Evolutionary conservation across 352 stramenopile genomes (phyloP).

Genomic region (Thraustochytrium sp.): DNA sequence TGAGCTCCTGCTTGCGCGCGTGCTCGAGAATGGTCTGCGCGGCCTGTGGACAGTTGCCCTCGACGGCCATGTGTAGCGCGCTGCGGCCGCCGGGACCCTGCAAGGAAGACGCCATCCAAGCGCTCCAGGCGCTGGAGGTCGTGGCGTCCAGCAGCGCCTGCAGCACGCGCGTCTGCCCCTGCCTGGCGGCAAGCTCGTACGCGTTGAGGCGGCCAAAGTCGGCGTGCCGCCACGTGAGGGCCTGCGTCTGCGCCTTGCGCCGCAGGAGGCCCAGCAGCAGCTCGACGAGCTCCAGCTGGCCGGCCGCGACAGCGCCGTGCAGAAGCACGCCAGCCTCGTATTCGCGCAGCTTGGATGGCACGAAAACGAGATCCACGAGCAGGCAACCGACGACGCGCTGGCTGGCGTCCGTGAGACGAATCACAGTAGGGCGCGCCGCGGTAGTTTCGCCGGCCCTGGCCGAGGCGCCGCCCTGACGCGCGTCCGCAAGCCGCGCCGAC

Average conservation of each 20-base stretch:
- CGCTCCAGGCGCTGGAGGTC: neutral
- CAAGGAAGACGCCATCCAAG: neutral
- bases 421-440: too few relatives aligned
- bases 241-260: neutral
- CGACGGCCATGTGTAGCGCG: constrained; percentile 16
- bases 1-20: constrained; percentile 16
- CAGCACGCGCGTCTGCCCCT: neutral
- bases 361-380: constrained; percentile 6
- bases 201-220: neutral
- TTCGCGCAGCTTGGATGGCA: neutral
- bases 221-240: neutral
- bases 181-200: constrained; percentile 2
- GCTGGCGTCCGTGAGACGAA: neutral
- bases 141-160: constrained; percentile 3
- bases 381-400: neutral
- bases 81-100: neutral
- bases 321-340: neutral
- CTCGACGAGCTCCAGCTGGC: neutral
- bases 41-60: neutral
- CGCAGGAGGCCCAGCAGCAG: neutral
- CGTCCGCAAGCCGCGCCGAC: too few relatives aligned
- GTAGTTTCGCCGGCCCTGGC: too few relatives aligned
- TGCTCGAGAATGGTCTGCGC: neutral
- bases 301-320: neutral
- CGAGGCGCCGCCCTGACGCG: too few relatives aligned